These are phyloP conservation scores for Plasmodium inui DNA, from an alignment of 169 alveolate species.

Conservation along the genomic window DNA sequence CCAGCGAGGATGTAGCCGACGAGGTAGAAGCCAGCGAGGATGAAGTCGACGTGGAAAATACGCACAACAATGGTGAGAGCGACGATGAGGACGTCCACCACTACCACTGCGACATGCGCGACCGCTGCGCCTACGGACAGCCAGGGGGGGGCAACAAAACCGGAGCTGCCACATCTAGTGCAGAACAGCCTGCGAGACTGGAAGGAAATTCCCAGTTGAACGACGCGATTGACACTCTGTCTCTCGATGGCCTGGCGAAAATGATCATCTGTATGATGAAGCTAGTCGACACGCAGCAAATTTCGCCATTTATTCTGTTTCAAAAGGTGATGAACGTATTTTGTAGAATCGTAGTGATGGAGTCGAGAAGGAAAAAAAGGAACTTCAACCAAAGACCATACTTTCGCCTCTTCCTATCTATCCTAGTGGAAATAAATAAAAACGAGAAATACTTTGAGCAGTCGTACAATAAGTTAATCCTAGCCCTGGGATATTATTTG, in stretches of 20 bases:
- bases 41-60: not conserved
- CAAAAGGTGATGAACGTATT: constrained; percentile 86
- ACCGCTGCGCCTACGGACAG: not conserved
- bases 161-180: not conserved
- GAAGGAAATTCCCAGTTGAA: constrained; percentile 1
- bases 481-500: constrained; percentile 82
- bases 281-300: constrained; percentile 88
- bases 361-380: constrained; percentile 70
- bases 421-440: constrained; percentile 82
- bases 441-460: constrained; percentile 80
- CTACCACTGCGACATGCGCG: not conserved
- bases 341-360: constrained; percentile 84
- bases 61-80: not conserved
- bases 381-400: constrained; percentile 83
- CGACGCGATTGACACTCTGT: constrained; percentile 74
- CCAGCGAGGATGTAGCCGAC: not conserved
- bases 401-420: constrained; percentile 81
- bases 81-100: not conserved
- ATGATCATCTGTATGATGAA: constrained; percentile 90
- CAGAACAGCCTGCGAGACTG: not conserved
- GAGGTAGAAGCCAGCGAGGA: not conserved
- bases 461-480: constrained; percentile 78
- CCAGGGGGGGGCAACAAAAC: not conserved
- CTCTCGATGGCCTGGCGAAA: constrained; percentile 86
- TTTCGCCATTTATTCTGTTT: constrained; percentile 88